Conservation (phyloP, 805 yeast genomes). For the Metschnikowia noctiluminum region DNA sequence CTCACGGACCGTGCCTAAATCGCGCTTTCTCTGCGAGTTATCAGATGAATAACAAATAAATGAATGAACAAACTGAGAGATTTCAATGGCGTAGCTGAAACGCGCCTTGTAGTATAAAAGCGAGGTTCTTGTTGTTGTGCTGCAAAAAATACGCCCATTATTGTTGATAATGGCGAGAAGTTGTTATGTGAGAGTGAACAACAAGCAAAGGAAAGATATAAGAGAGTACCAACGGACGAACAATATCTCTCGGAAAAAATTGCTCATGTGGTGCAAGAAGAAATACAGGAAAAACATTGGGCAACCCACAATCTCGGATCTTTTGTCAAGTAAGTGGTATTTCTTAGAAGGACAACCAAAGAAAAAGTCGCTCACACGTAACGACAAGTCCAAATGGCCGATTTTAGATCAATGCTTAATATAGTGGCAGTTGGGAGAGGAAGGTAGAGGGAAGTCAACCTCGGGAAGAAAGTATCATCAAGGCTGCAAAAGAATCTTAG, state of each 20-base stretch:
- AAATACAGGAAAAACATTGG: neutral
- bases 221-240: neutral
- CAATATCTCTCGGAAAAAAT: neutral
- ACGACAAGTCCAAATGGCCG: neutral
- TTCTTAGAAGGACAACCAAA: neutral
- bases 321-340: neutral
- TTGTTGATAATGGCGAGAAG: neutral
- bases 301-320: neutral
- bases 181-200: neutral
- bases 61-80: too few relatives aligned
- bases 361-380: neutral
- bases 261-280: neutral
- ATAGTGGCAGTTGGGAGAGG: neutral
- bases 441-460: neutral
- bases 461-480: neutral
- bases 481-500: neutral
- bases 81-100: too few relatives aligned
- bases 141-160: too few relatives aligned
- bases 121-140: too few relatives aligned
- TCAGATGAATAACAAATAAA: too few relatives aligned
- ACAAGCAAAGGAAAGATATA: neutral
- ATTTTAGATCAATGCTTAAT: neutral
- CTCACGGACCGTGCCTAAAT: too few relatives aligned
- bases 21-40: too few relatives aligned
- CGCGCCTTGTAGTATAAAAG: too few relatives aligned